Conservation (phyloP, 2,329 filamentous ascomycete species). For the Simplicillium sp. region DNA sequence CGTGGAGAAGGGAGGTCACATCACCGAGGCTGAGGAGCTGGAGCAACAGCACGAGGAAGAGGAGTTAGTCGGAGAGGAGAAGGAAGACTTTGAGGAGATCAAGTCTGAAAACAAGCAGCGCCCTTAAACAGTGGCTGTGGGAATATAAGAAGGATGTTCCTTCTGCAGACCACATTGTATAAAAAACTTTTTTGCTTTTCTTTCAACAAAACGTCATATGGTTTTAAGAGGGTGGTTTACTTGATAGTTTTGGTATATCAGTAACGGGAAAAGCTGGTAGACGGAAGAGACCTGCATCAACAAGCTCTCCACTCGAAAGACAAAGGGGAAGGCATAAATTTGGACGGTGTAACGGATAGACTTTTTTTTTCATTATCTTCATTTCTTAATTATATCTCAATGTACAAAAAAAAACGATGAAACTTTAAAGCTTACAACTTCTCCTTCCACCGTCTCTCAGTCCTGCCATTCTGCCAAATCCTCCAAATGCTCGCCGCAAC, state of each 20-base stretch:
- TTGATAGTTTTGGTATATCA: too few species aligned
- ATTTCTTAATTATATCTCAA: not conserved
- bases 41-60: conserved; percentile 29
- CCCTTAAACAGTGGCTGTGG: too few species aligned
- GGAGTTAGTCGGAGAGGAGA: conserved; percentile 27
- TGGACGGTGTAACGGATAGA: too few species aligned
- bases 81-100: conserved; percentile 17
- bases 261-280: too few species aligned
- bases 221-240: too few species aligned
- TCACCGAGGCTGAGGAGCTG: conserved; percentile 43
- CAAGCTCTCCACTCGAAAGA: conserved; percentile 3
- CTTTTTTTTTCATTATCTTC: not conserved
- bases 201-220: too few species aligned
- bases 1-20: conserved; percentile 24
- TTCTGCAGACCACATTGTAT: too few species aligned
- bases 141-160: too few species aligned
- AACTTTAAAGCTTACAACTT: conserved; percentile 27
- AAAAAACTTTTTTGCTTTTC: conserved; percentile 8
- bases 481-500: conserved; percentile 59
- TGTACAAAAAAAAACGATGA: not conserved
- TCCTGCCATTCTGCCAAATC: conserved; percentile 60
- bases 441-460: conserved; percentile 62
- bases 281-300: not conserved
- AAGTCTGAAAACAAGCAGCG: conserved; percentile 12
- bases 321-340: too few species aligned